Evolutionary conservation across 768 basidiomycete genomes (phyloP).

Genomic region (Lentinula raphanica): DNA sequence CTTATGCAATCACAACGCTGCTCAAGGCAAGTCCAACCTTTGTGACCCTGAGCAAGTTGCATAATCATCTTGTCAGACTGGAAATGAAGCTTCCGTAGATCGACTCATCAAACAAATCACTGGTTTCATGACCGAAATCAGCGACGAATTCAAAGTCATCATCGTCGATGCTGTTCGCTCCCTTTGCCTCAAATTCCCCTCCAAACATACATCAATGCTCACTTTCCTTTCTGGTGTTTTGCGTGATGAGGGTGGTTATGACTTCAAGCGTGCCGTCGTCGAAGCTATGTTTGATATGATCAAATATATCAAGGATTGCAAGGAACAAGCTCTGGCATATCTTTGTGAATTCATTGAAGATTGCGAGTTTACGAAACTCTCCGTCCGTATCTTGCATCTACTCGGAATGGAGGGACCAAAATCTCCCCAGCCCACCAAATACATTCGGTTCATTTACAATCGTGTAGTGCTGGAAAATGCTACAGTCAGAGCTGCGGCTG

Average conservation of each 20-base stretch:
- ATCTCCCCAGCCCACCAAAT: constrained; percentile 94
- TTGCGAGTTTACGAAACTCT: constrained; percentile 99
- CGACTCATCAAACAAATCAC: constrained; percentile 99
- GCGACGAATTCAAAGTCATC: constrained; percentile 99
- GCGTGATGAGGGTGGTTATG: constrained; percentile 97
- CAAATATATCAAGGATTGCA: constrained; percentile 92
- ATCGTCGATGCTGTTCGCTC: constrained; percentile 98
- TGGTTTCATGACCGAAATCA: constrained; percentile 98
- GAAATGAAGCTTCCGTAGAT: constrained; percentile 98
- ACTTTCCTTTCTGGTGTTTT: constrained; percentile 94
- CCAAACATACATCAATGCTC: constrained; percentile 96
- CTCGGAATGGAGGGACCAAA: constrained; percentile 95
- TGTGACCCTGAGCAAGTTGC: constrained; percentile 8
- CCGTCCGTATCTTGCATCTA: constrained; percentile 92
- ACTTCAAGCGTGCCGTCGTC: constrained; percentile 98
- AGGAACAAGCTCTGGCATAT: constrained; percentile 96
- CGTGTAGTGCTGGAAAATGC: constrained; percentile 98
- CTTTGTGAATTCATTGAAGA: constrained; percentile 99
- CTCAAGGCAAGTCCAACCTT: constrained; percentile 64
- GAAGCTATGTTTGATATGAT: constrained; percentile 99
- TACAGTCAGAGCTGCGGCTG: constrained; percentile 94
- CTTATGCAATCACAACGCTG: constrained; percentile 96
- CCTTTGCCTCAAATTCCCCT: constrained; percentile 96
- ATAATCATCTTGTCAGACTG: constrained; percentile 57
- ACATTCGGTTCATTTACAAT: constrained; percentile 99